Base-by-base conservation (phyloP, 1,284 basidiomycete species). In the Inonotus obliquus region DNA sequence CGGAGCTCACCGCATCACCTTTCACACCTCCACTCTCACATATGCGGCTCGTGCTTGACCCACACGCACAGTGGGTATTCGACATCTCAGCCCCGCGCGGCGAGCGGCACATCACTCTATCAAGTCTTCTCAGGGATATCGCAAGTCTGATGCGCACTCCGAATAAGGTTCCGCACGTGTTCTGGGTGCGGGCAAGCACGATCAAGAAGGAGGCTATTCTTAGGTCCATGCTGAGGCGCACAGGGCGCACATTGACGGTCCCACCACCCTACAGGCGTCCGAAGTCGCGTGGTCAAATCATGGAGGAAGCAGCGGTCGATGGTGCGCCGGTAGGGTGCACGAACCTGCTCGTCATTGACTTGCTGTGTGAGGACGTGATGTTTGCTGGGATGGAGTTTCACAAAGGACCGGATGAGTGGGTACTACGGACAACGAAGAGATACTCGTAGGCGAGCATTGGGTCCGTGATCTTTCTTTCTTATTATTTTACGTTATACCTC, bases 301-400 rank as follows among this genome's bases (percentile, higher is more conserved):
- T 57, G 61, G 56, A 54, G 29, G 61, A 62, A 48, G 55, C 60
- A 2, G 54, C 51, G 5, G 54, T 61, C 13, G 54, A 57, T n/a
- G 55, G 45, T 41, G 60, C 54, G 23, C 27, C 44, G 32, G 27
- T 29, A 13, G 59, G 60, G 1, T 56, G 37, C 25, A 59, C 57
- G 38, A 59, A 57, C 11, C 38, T 62, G 29, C 37, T 41, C 10
- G 56, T 59, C 5, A 17, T 53, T 6, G 61, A 62, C 29, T 39
- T 62, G 23, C 25, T 62, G 7, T 48, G 56, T 37, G 56, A 44
- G 13, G 51, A 54, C 21, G 51, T 53, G 37, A 58, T 59, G 61
- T 62, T 62, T 38, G 41, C 45, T 45, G 61, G 61, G 39, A 54
- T 62, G 61, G 61, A 54, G 19, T 54, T 57, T 32, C 45, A 45